These are phyloP conservation scores for Fonticula alba DNA, from an alignment of 78 protist species.

Conservation along the genomic window DNA sequence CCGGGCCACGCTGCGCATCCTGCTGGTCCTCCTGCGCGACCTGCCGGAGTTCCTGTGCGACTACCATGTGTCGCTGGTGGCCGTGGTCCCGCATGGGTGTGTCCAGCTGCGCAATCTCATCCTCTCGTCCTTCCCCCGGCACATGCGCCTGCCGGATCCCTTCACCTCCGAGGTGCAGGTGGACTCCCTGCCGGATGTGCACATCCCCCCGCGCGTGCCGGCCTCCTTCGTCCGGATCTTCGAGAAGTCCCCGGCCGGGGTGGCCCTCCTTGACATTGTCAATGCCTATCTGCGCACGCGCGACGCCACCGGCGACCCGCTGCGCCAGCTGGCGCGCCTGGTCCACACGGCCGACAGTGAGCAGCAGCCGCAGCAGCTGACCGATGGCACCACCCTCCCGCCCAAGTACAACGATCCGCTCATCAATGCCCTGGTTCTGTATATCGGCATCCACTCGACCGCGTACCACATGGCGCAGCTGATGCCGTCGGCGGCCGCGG, in stretches of 20 bases:
- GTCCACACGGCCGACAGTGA: background rate
- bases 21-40: conserved; percentile 87
- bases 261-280: no score
- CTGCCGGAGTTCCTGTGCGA: conserved; percentile 96
- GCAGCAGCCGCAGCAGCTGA: background rate
- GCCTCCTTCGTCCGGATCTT: conserved; percentile 26
- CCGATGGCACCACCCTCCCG: conserved; percentile 15
- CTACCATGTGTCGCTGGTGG: conserved; percentile 66
- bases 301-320: background rate
- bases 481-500: background rate
- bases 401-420: conserved; percentile 55
- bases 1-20: conserved; percentile 43
- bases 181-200: conserved; percentile 64
- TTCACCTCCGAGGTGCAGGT: conserved; percentile 73
- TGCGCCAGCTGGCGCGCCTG: background rate
- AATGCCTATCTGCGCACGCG: background rate
- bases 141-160: conserved; percentile 89
- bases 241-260: conserved; percentile 17
- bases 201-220: conserved; percentile 41
- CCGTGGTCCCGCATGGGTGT: conserved; percentile 81
- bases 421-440: conserved; percentile 77
- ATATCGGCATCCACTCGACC: conserved; percentile 44
- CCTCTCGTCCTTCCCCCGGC: conserved; percentile 83
- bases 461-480: no score
- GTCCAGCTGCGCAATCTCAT: conserved; percentile 86